Evolutionary conservation across 2,329 filamentous ascomycete genomes (phyloP).

Genomic region (Talaromyces sp.): DNA sequence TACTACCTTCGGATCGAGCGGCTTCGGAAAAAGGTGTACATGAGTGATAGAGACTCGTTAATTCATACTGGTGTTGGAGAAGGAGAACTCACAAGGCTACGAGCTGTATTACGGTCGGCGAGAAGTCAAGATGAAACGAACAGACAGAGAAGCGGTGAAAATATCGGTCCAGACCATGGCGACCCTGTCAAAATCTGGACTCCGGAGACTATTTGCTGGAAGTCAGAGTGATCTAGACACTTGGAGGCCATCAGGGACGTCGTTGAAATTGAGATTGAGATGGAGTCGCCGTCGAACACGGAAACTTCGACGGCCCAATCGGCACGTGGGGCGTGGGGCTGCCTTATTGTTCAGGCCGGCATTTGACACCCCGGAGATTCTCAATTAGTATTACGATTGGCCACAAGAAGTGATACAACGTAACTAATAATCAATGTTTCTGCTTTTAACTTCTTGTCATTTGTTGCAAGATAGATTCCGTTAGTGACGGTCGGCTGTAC

Average conservation of each 20-base stretch:
- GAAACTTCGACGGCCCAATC: constrained; percentile 1
- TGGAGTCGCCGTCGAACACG: background rate
- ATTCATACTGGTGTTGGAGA: background rate
- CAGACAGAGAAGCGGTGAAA: background rate
- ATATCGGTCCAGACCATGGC: background rate
- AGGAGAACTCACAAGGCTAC: constrained; percentile 6
- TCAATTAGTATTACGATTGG: background rate
- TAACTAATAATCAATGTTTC: background rate
- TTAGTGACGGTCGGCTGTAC: background rate
- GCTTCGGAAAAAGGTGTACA: background rate
- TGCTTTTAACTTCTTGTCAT: background rate
- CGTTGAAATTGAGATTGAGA: background rate
- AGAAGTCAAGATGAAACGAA: background rate
- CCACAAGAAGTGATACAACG: background rate
- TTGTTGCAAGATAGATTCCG: background rate
- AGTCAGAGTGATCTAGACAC: background rate
- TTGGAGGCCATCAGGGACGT: background rate
- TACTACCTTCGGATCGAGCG: background rate
- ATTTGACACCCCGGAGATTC: background rate
- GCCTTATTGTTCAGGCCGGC: constrained; percentile 7
- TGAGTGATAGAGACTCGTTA: background rate
- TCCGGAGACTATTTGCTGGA: background rate
- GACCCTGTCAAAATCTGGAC: background rate
- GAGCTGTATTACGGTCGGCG: background rate
- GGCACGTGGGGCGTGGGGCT: constrained; percentile 6